Percentiles rank a stretch among this genome's conserved stretches.
Evolutionary conservation across 2,329 filamentous ascomycete species (phyloP).

Genomic region (Trichoderma breve): DNA sequence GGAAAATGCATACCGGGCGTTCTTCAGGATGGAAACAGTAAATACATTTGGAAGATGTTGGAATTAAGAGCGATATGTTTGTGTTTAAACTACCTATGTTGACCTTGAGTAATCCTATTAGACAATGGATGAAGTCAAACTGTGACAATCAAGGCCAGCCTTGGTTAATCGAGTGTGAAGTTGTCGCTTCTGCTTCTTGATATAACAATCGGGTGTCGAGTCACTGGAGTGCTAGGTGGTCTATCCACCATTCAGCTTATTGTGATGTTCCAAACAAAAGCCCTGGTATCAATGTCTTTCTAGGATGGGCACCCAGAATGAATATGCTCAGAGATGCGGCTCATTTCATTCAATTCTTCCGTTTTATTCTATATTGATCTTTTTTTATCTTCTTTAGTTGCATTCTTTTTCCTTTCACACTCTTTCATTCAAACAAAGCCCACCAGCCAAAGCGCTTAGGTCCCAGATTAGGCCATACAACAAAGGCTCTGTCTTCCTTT

Average conservation of each 20-base stretch:
- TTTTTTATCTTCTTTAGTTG: background rate
- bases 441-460: background rate
- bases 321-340: background rate
- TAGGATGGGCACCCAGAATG: background rate
- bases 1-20: constrained; percentile 16
- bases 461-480: background rate
- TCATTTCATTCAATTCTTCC: background rate
- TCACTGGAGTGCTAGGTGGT: too few species aligned
- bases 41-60: background rate
- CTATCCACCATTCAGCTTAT: background rate
- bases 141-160: fast-evolving
- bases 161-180: too few species aligned
- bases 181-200: too few species aligned
- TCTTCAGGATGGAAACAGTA: background rate
- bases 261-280: background rate
- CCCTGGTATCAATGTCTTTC: background rate
- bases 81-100: background rate
- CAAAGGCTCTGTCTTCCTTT: background rate
- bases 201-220: too few species aligned
- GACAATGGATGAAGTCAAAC: fast-evolving
- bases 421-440: background rate
- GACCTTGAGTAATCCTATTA: background rate
- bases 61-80: background rate
- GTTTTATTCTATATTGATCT: background rate
- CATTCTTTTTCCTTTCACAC: background rate